A percentile compares a stretch with the other conserved stretches of the same genome.
These are phyloP conservation scores for Melastoma malabathricum DNA, from an alignment of 345 rosid species.

Conservation along the genomic window DNA sequence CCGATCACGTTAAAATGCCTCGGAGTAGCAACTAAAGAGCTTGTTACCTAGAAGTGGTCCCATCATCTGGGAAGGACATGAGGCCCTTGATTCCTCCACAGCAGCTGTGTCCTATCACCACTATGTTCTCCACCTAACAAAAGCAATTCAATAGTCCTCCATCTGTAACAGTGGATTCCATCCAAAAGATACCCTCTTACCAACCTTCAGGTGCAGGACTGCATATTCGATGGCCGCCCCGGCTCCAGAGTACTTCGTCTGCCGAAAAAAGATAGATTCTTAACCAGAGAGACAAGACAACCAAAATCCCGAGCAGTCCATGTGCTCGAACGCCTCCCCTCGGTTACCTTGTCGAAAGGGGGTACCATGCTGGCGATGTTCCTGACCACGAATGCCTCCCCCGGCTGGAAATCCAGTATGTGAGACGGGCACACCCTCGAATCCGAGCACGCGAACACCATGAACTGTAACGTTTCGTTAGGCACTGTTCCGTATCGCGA, in stretches of 20 bases:
- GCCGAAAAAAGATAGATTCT: slow-evolving; percentile 13
- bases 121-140: slow-evolving; percentile 61
- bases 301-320: not conserved
- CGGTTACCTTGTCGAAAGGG: slow-evolving; percentile 49
- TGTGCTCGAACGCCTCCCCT: not conserved
- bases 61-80: slow-evolving; percentile 63
- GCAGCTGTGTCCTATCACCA: slow-evolving; percentile 88
- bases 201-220: slow-evolving; percentile 55
- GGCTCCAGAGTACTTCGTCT: slow-evolving; percentile 53
- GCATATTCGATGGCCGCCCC: slow-evolving; percentile 99
- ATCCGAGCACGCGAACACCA: slow-evolving; percentile 98
- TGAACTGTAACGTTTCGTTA: slow-evolving; percentile 29
- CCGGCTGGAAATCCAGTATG: slow-evolving; percentile 77
- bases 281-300: not conserved
- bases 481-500: not conserved
- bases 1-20: too few species aligned
- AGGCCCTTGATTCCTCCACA: slow-evolving; percentile 98
- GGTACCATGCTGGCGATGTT: slow-evolving; percentile 99
- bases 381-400: slow-evolving; percentile 91
- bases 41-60: slow-evolving; percentile 34
- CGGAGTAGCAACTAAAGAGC: too few species aligned
- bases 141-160: too few species aligned
- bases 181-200: slow-evolving; percentile 17
- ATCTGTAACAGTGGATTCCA: too few species aligned
- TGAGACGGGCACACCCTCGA: slow-evolving; percentile 95